Evolutionary conservation across 768 basidiomycete genomes (phyloP).

Genomic region (Suillus placidus): DNA sequence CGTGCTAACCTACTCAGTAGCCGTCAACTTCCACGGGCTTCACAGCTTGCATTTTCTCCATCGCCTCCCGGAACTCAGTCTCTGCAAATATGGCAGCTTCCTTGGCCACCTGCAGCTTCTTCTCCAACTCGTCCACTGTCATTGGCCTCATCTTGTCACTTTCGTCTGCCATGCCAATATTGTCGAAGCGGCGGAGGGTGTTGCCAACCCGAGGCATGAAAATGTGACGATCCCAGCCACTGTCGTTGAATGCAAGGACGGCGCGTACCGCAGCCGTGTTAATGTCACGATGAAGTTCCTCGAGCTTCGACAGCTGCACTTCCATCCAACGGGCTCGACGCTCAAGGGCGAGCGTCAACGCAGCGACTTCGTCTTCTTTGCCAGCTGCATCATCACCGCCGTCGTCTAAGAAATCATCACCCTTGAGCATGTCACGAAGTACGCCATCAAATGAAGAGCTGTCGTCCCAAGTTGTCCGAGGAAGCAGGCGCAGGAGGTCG

Average conservation of each 20-base stretch:
- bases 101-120: conserved; percentile 69
- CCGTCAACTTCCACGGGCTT: conserved; percentile 49
- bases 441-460: conserved; percentile 88
- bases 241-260: conserved; percentile 81
- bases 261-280: conserved; percentile 86
- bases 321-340: conserved; percentile 95
- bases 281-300: conserved; percentile 88
- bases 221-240: conserved; percentile 74
- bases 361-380: conserved; percentile 84
- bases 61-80: conserved; percentile 71
- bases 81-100: conserved; percentile 74
- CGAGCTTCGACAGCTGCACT: conserved; percentile 84
- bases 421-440: conserved; percentile 84
- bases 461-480: conserved; percentile 88
- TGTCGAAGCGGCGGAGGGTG: conserved; percentile 69
- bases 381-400: conserved; percentile 62
- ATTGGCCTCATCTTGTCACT: conserved; percentile 49
- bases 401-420: conserved; percentile 84
- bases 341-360: conserved; percentile 80
- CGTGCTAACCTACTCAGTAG: conserved; percentile 21
- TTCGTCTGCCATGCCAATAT: conserved; percentile 56
- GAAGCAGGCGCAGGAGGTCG: conserved; percentile 80
- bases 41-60: conserved; percentile 65
- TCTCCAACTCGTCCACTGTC: conserved; percentile 73
- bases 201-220: conserved; percentile 73